Evolutionary conservation across 805 yeast genomes (phyloP), one percentile per base, ranked within the genome.

Genomic region (Metschnikowia koreensis): DNA sequence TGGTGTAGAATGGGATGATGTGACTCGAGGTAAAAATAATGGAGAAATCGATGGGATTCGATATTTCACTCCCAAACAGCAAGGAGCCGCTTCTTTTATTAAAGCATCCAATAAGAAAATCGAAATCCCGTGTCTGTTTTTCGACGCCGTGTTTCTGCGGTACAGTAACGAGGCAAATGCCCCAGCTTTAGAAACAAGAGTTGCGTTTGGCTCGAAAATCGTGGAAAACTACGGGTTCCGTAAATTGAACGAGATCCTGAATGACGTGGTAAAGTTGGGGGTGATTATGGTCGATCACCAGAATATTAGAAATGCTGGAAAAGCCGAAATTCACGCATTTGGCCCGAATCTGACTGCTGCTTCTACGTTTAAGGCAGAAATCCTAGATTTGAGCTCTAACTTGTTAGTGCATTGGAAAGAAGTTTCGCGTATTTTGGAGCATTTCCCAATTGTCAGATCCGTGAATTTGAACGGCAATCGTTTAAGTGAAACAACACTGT

Each of bases 1-100:
- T 12, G 97, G 97, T 0, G 76, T 92, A 3, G 97, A 92, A 65
- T 92, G 97, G 97, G 97, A 92, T 64, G 73, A 82, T 42, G 67
- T 76, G 0, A 50, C 53, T 0, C 72, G 90, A 36, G 97, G 97
- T 1, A 89, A 84, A 60, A 82, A 91, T 64, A 70, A 79, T 55
- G 98, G 98, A 0, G 51, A 63, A 1, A 54, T 81, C 28, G 71
- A 79, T 17, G 89, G 85, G 0, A 60, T 67, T 0, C 59, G 64
- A 48, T 89, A 89, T 64, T 92, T 92, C 64, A 34, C 56, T 60
- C 50, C 66, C 28, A 7, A 34, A 37, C n/a, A 67, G 53, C n/a
- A 63, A 0, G 73, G 71, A 0, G 70, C 84, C 2, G 96, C 89
- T 0, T 81, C 91, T 4, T 89, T 89, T 58, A 52, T 89, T 31